phyloP scores from a whole-genome alignment of 2,329 filamentous ascomycete genomes.

The Lecanicillium sp. region DNA sequence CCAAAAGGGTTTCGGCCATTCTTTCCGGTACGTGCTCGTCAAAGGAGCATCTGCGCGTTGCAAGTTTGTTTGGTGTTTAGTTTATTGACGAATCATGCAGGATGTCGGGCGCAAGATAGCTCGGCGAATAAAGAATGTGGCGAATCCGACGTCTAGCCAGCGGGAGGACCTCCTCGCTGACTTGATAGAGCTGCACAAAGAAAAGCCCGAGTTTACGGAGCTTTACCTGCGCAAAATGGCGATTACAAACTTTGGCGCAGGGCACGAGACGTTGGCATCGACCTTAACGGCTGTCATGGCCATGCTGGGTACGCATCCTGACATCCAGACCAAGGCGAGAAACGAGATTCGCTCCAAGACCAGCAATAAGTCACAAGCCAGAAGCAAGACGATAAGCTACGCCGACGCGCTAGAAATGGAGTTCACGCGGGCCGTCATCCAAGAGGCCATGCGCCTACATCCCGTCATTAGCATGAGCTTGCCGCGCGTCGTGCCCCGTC shows the following conservation, averaged over 20 bases:
- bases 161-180: slow-evolving; percentile 40
- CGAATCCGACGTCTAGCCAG: slow-evolving; percentile 25
- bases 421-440: slow-evolving; percentile 41
- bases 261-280: slow-evolving; percentile 49
- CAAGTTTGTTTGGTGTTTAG: background rate
- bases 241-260: slow-evolving; percentile 50
- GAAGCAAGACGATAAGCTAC: slow-evolving; percentile 14
- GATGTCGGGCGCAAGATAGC: slow-evolving; percentile 29
- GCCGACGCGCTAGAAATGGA: slow-evolving; percentile 19
- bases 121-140: slow-evolving; percentile 27
- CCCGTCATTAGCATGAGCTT: slow-evolving; percentile 49
- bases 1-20: slow-evolving; percentile 41
- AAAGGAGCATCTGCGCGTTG: background rate
- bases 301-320: slow-evolving; percentile 37
- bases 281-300: slow-evolving; percentile 44
- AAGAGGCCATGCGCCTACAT: slow-evolving; percentile 44
- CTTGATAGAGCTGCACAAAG: slow-evolving; percentile 39
- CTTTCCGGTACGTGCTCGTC: slow-evolving; percentile 42
- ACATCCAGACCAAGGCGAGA: slow-evolving; percentile 27
- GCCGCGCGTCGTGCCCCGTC: slow-evolving; percentile 37
- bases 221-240: slow-evolving; percentile 45
- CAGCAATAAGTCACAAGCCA: slow-evolving; percentile 10
- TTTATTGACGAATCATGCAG: slow-evolving; percentile 17
- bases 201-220: slow-evolving; percentile 40
- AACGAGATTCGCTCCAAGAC: slow-evolving; percentile 24